A percentile compares a stretch with the other conserved stretches of the same genome.
phyloP scores from a whole-genome alignment of 352 stramenopile genomes.

The Phytophthora fragariaefolia region DNA sequence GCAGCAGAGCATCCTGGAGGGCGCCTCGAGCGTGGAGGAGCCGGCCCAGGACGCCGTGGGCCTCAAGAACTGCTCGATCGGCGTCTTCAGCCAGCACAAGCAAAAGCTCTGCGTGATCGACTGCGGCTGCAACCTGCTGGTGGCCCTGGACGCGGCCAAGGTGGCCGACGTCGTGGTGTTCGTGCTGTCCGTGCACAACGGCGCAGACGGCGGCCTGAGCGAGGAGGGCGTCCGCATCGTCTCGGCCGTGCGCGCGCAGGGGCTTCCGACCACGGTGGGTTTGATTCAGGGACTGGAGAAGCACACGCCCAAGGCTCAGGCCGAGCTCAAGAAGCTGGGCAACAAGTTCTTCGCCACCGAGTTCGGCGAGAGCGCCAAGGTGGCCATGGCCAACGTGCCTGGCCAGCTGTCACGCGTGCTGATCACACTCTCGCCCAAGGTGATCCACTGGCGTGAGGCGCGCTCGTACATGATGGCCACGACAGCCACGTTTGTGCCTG shows the following conservation, averaged over 20 bases:
- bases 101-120: conserved; percentile 89
- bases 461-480: conserved; percentile 90
- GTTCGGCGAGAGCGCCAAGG: conserved; percentile 87
- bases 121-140: conserved; percentile 84
- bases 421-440: conserved; percentile 80
- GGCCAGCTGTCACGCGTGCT: conserved; percentile 84
- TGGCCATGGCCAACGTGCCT: conserved; percentile 78
- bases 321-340: conserved; percentile 85
- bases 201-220: conserved; percentile 89
- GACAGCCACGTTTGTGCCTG: conserved; percentile 63
- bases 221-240: conserved; percentile 89
- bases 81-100: conserved; percentile 85
- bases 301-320: conserved; percentile 70
- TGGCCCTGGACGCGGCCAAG: conserved; percentile 86
- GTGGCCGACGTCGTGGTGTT: conserved; percentile 87
- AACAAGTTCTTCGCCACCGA: conserved; percentile 91
- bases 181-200: conserved; percentile 76
- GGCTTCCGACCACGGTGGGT: conserved; percentile 88
- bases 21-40: conserved; percentile 64
- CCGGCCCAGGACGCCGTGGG: conserved; percentile 44
- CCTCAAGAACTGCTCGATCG: conserved; percentile 71
- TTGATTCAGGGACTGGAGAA: conserved; percentile 86
- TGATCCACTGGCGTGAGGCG: conserved; percentile 90
- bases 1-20: conserved; percentile 70
- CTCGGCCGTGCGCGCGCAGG: conserved; percentile 93